Base-by-base conservation (phyloP, 2,329 filamentous ascomycete species). In the Fusarium newnesense region DNA sequence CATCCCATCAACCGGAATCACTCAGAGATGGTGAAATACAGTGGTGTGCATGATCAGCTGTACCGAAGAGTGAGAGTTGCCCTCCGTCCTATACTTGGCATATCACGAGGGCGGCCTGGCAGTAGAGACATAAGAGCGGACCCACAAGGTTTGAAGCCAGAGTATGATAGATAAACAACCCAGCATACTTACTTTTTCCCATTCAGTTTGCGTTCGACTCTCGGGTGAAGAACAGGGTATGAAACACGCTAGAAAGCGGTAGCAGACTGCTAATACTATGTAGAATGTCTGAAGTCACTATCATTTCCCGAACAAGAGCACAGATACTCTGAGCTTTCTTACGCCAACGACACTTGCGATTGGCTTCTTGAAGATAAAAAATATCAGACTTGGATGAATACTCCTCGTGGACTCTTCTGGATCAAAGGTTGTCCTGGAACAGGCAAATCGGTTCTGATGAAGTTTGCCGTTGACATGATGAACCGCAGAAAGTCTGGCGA, bases 221-320 rank as follows among this genome's bases (percentile, higher is more conserved):
- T 43, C 54, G 1, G 2, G 9, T 4, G 56, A 61, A 1, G 30
- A 64, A 3, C 46, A 28, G 1, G 39, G 61, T 64, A 50, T 5
- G 43, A 4, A 0, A 7, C 1, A 4, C 2, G 2, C 4, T 5
- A 1, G 1, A 4, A 7, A 1, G 1, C 5, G 24, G 13, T 30
- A 6, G 7, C 2, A 7, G 4, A 12, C 2, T 3, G 30, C 61
- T 64, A 2, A 64, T 16, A 2, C 1, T 0, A 3, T 3, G 3
- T 19, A 64, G 61, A 43, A 0, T 64, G 44, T 3, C 18, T 62
- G 0, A 43, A 28, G 6, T 62, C 61, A 1, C 8, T 64, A 4
- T 34, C 57, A 0, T 64, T 64, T 2, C 37, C 13, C 1, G 61
- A 64, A 9, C 57, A 64, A 6, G 57, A 64, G 10, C 44, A 62